A percentile compares a stretch with the other conserved stretches of the same genome.
These are phyloP conservation scores for Camelina neglecta DNA, from an alignment of 345 rosid species.

Conservation along the genomic window DNA sequence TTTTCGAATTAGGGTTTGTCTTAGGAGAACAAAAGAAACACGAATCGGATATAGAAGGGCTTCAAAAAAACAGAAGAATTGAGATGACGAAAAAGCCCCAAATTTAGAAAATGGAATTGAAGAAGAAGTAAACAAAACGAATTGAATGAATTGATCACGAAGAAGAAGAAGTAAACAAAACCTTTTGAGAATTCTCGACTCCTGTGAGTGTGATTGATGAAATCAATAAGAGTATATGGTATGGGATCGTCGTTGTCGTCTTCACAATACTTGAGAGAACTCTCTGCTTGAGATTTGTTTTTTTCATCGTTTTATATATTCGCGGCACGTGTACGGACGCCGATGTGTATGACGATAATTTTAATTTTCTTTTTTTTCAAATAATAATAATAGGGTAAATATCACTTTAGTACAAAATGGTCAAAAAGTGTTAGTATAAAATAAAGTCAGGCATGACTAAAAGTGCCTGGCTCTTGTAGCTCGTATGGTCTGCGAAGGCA, in stretches of 20 bases:
- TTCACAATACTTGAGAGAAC: not conserved
- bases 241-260: not conserved
- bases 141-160: not conserved
- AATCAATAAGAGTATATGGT: conserved; percentile 2
- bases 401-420: too few species aligned
- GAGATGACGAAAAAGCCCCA: not conserved
- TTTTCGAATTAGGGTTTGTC: conserved; percentile 35
- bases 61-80: not conserved
- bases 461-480: not conserved
- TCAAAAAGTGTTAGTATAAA: too few species aligned
- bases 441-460: too few species aligned
- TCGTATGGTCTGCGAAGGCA: conserved; percentile 6
- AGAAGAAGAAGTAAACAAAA: not conserved
- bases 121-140: not conserved
- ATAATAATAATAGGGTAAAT: too few species aligned
- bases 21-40: not conserved
- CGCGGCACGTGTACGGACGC: conserved; percentile 18
- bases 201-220: not conserved
- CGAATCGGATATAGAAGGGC: not conserved
- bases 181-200: not conserved
- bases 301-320: not conserved
- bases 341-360: not conserved
- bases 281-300: not conserved
- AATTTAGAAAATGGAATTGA: not conserved
- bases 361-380: not conserved